A percentile compares a stretch with the other conserved stretches of the same genome.
phyloP scores from a whole-genome alignment of 2,329 filamentous ascomycete genomes.

The Pseudohalonectria lignicola region DNA sequence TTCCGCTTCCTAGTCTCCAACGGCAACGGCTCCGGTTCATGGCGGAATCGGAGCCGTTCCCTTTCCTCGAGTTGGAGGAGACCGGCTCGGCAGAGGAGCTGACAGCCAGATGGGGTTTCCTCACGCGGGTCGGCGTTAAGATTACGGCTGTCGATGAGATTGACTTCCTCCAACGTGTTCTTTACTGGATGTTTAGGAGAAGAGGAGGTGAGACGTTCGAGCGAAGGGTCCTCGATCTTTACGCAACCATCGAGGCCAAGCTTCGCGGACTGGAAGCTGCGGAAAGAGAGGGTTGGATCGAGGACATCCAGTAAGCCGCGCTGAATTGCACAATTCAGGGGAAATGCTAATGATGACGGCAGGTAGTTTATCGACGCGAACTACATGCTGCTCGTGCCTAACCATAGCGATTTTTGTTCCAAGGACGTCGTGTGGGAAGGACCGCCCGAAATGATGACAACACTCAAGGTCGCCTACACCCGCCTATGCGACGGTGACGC shows the following conservation, averaged over 20 bases:
- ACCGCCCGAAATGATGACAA: slow-evolving; percentile 3
- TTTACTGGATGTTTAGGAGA: neutral
- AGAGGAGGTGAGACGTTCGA: neutral
- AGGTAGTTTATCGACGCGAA: neutral
- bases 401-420: no score
- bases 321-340: neutral
- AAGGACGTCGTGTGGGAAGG: slow-evolving; percentile 9
- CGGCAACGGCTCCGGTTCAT: neutral
- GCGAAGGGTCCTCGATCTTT: neutral
- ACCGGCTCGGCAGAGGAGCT: neutral
- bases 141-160: neutral
- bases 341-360: neutral
- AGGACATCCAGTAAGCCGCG: neutral
- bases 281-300: neutral
- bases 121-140: neutral
- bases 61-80: neutral
- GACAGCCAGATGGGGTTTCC: neutral
- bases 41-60: neutral
- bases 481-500: neutral
- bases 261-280: neutral
- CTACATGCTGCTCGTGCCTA: neutral
- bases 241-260: neutral
- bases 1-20: neutral
- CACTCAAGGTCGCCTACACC: slow-evolving; percentile 3
- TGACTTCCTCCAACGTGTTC: neutral